Conservation (phyloP, 2,329 filamentous ascomycete genomes). For the Chalara sp. region DNA sequence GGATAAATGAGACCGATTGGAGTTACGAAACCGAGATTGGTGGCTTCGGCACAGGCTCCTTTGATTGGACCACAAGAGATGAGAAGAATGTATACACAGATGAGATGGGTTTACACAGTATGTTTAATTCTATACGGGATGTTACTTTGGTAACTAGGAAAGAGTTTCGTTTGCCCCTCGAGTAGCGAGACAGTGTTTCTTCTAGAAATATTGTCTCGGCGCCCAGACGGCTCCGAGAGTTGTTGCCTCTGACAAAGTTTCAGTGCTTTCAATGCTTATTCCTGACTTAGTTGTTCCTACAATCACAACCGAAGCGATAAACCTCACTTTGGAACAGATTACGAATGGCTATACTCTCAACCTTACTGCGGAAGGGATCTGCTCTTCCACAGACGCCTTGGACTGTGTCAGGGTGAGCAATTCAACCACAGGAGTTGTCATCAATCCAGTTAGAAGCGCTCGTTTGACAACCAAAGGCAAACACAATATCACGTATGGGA, state of each 20-base stretch:
- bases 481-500: slow-evolving; percentile 40
- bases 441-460: slow-evolving; percentile 43
- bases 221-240: no score
- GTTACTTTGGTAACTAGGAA: no score
- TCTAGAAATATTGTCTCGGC: no score
- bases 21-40: slow-evolving; percentile 36
- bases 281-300: slow-evolving; percentile 37
- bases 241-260: no score
- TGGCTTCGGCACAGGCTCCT: slow-evolving; percentile 36
- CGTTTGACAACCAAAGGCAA: slow-evolving; percentile 41
- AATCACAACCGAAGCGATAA: slow-evolving; percentile 35
- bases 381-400: slow-evolving; percentile 30
- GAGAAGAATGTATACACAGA: slow-evolving; percentile 41
- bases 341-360: slow-evolving; percentile 37
- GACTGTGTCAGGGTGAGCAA: slow-evolving; percentile 37
- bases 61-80: slow-evolving; percentile 48
- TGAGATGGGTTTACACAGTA: slow-evolving; percentile 39
- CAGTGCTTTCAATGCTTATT: no score
- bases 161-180: no score
- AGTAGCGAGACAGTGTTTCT: no score
- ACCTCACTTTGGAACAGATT: slow-evolving; percentile 33
- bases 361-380: slow-evolving; percentile 35
- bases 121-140: no score
- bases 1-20: slow-evolving; percentile 36
- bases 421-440: slow-evolving; percentile 36